Conservation (phyloP, 768 basidiomycete genomes). For the Boletus rubescentipes region DNA sequence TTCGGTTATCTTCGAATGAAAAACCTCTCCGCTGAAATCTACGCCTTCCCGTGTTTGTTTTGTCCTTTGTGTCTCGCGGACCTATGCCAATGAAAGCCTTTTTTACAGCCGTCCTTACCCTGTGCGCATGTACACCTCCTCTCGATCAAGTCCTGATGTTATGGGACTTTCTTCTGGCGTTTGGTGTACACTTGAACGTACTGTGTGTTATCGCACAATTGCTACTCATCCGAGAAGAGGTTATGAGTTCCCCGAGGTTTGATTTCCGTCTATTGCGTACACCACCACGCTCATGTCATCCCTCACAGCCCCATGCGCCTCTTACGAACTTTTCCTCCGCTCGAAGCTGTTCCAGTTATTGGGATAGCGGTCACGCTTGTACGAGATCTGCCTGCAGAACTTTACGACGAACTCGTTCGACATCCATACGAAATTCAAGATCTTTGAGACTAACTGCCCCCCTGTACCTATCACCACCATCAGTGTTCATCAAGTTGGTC, state of each 20-base stretch:
- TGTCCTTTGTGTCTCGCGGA: neutral
- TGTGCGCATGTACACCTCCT: constrained; percentile 97
- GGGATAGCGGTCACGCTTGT: constrained; percentile 94
- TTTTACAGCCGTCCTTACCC: constrained; percentile 76
- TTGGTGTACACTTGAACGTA: constrained; percentile 95
- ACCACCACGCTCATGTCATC: neutral
- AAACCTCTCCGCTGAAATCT: constrained; percentile 92
- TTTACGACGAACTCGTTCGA: constrained; percentile 86
- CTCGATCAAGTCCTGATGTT: constrained; percentile 90
- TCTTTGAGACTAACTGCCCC: constrained; percentile 10
- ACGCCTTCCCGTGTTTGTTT: constrained; percentile 91
- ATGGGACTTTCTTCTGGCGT: constrained; percentile 97
- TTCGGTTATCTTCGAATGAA: constrained; percentile 81
- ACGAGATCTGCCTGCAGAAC: constrained; percentile 80
- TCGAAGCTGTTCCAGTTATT: constrained; percentile 84
- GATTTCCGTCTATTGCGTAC: constrained; percentile 18
- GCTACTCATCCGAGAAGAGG: constrained; percentile 82
- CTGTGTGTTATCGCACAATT: constrained; percentile 97
- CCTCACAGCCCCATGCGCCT: constrained; percentile 84
- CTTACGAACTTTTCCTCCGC: constrained; percentile 88
- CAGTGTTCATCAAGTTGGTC: constrained; percentile 8
- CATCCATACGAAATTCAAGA: constrained; percentile 70
- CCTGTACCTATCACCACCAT: neutral
- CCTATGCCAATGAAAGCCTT: neutral
- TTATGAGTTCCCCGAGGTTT: constrained; percentile 86